Evolutionary conservation across 163 green algal genomes (phyloP), one percentile per base, ranked within the genome.

Genomic region (Scenedesmus sp.): DNA sequence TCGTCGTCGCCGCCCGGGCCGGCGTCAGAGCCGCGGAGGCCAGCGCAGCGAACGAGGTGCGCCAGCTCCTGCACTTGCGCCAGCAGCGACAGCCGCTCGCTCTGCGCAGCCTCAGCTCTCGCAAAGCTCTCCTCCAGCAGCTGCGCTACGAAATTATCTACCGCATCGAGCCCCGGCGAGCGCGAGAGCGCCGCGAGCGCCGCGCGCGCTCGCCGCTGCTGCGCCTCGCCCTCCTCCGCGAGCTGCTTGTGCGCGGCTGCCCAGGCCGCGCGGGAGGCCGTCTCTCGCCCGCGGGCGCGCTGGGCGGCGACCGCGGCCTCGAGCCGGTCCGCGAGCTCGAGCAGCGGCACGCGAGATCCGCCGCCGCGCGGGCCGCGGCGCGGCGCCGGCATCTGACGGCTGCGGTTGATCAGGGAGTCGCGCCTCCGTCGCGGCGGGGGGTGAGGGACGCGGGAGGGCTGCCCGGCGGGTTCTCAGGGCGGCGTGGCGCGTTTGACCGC

Each of bases 1-100:
- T 60, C 67, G 28, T 45, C 26, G 58, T 31, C 45, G 51, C 51
- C 64, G 67, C 67, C 64, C 7, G 50, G 20, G 58, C 22, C 17
- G 50, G 50, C 53, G 31, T 29, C 11, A 76, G 17, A 47, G 31
- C 67, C 67, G 24, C 51, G 63, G 20, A 29, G 50, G 15, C 48
- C 20, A 18, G 63, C 51, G 51, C 67, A 54, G 29, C 64, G 67
- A 13, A 76, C 67, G 2, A 76, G 67, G 11, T 34, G 11, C 36
- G 51, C 64, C 4, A 76, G 67, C 13, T 76, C 67, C 26, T 76
- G 67, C 31, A 76, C 67, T 51, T 76, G 51, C 34, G 67, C 67
- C 54, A 76, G 58, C 29, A 65, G n/a, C 34, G 53, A 51, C 67
- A 76, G 36, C 9, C 67, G 50, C 7, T 76, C 67, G n/a, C n/a